phyloP scores from a whole-genome alignment of 2,329 filamentous ascomycete species.

The Trichoderma cornu-damae region DNA sequence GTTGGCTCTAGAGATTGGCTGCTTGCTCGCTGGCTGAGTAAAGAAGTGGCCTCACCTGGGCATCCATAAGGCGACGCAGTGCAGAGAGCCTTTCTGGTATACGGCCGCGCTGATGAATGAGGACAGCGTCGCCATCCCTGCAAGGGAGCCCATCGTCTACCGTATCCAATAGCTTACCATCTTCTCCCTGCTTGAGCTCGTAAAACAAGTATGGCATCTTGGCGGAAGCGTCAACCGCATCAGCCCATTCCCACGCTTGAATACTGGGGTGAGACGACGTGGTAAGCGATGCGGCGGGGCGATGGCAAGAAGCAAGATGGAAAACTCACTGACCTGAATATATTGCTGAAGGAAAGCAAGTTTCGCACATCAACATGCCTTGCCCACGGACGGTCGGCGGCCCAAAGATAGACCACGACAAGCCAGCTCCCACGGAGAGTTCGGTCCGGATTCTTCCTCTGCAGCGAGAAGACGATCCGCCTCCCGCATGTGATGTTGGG shows the following conservation, averaged over 20 bases:
- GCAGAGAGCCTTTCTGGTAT: neutral
- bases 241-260: neutral
- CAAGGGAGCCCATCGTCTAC: neutral
- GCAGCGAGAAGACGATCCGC: neutral
- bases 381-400: neutral
- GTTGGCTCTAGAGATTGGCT: too few relatives aligned
- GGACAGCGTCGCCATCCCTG: neutral
- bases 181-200: neutral
- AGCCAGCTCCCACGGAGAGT: neutral
- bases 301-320: too few relatives aligned
- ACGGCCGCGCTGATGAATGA: neutral
- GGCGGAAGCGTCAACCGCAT: neutral
- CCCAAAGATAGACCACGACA: slow-evolving; percentile 1
- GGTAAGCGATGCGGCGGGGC: neutral
- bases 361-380: neutral
- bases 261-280: neutral
- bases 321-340: neutral
- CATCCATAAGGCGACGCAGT: neutral
- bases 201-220: slow-evolving; percentile 2
- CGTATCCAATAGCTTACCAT: neutral
- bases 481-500: neutral
- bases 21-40: too few relatives aligned
- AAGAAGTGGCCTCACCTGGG: neutral
- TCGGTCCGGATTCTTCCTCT: neutral
- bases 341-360: neutral